Evolutionary conservation across 345 rosid genomes (phyloP), one percentile per base, ranked within the genome.

Genomic region (Eucalyptus regnans): DNA sequence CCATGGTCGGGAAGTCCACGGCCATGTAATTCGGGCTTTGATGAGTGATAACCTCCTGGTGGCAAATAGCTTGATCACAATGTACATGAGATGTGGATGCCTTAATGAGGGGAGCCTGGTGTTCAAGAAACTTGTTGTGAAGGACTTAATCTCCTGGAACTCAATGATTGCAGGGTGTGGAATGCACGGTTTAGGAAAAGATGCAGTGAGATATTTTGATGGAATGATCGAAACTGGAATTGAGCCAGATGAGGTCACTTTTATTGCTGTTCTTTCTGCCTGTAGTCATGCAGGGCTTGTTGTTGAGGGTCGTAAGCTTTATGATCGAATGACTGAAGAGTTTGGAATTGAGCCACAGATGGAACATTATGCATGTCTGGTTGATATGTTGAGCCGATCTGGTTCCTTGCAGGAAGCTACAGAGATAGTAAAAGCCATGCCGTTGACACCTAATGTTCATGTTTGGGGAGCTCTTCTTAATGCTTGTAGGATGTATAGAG

Each of bases 81-180:
- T 95, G 99, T 97, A 96, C 92, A 92, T 93, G 88, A 96, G 93
- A 91, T 95, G 97, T 88, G 98, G 99, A 89, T 91, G 91, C 88
- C 92, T 96, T 64, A 80, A 44, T 50, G 93, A 93, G 87, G 99
- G 97, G 43, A 88, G 51, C 90, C 51, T 62, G 44, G 92, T 96
- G 14, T 97, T 97, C 91, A 94, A 93, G 90, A 88, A 90, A 79
- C 93, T 94, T 15, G 87, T 90, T 83, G 91, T 71, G 16, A 95
- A 91, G 90, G 98, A 97, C 93, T 86, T 93, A 88, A 93, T 95
- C 89, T 93, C 98, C 17, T 96, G 99, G 99, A 97, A 96, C 90
- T 92, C 98, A 12, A 94, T 96, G 88, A 95, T 97, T 79, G 91
- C 92, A 60, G 99, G 97, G 79, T 95, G 94, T 71, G 99, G 98